Evolutionary conservation across 2,329 filamentous ascomycete genomes (phyloP).

Genomic region (Dothiorella sarmentorum): DNA sequence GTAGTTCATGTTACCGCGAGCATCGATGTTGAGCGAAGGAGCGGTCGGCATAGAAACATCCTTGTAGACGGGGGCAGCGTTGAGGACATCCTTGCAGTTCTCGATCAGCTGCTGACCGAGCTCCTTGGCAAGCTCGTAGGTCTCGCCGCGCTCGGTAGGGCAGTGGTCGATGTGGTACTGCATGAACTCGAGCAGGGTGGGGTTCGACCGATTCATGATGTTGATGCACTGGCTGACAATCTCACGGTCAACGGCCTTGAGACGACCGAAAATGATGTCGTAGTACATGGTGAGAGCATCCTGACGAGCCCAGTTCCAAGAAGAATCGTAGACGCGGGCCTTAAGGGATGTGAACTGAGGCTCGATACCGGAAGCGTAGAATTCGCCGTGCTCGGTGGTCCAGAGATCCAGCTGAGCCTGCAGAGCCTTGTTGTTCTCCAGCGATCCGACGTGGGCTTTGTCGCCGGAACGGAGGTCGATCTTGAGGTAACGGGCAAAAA

Average conservation of each 20-base stretch:
- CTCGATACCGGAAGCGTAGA: constrained; percentile 92
- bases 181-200: constrained; percentile 95
- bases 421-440: constrained; percentile 81
- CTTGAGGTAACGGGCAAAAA: constrained; percentile 93
- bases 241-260: constrained; percentile 90
- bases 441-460: constrained; percentile 81
- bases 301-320: constrained; percentile 98
- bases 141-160: constrained; percentile 93
- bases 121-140: constrained; percentile 95
- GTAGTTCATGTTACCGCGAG: constrained; percentile 88
- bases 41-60: constrained; percentile 91
- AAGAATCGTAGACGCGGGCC: constrained; percentile 93
- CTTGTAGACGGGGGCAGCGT: constrained; percentile 85
- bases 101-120: constrained; percentile 91
- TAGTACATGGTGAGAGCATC: constrained; percentile 98
- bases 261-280: constrained; percentile 94
- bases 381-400: constrained; percentile 92
- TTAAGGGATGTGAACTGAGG: constrained; percentile 92
- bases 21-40: constrained; percentile 87
- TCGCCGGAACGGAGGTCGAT: constrained; percentile 95
- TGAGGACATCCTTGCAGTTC: constrained; percentile 91
- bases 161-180: constrained; percentile 99
- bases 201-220: constrained; percentile 99
- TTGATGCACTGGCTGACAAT: constrained; percentile 98
- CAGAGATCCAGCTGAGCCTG: constrained; percentile 93